A percentile compares a stretch with the other conserved stretches of the same genome.
phyloP scores from a whole-genome alignment of 495 filamentous ascomycete species.

The Saxophila tyrrhenica region DNA sequence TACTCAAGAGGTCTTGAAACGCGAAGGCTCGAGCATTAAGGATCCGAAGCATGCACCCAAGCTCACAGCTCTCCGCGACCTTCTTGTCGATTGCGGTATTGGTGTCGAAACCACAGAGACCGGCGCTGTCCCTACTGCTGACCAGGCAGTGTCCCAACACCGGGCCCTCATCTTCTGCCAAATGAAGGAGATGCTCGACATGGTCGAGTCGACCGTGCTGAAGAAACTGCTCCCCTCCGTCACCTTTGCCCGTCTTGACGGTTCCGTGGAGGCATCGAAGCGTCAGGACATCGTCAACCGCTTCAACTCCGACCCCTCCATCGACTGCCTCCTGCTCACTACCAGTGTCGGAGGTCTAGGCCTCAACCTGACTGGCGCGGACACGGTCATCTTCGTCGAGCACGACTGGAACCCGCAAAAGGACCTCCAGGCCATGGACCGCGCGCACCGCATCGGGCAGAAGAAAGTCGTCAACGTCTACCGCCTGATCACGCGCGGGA shows the following conservation, averaged over 20 bases:
- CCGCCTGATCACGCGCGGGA: slow-evolving; percentile 85
- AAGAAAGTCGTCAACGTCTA: slow-evolving; percentile 99
- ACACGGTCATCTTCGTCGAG: slow-evolving; percentile 98
- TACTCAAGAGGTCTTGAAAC: slow-evolving; percentile 59
- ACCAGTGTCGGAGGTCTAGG: slow-evolving; percentile 91
- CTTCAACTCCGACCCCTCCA: slow-evolving; percentile 94
- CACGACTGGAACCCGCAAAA: slow-evolving; percentile 99
- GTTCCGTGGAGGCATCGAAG: slow-evolving; percentile 74
- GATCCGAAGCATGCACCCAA: slow-evolving; percentile 89
- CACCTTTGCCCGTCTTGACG: slow-evolving; percentile 83
- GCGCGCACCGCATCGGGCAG: slow-evolving; percentile 94
- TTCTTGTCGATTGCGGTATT: slow-evolving; percentile 92
- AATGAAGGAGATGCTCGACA: slow-evolving; percentile 99
- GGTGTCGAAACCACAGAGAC: slow-evolving; percentile 48
- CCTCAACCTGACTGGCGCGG: slow-evolving; percentile 89
- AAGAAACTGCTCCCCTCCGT: slow-evolving; percentile 75
- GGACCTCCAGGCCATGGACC: slow-evolving; percentile 98
- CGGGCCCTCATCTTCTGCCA: slow-evolving; percentile 96
- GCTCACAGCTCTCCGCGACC: slow-evolving; percentile 73
- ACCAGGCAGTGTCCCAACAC: slow-evolving; percentile 81
- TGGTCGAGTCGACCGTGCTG: slow-evolving; percentile 86
- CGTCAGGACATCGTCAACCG: slow-evolving; percentile 96
- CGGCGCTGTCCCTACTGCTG: slow-evolving; percentile 45
- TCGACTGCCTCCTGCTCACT: slow-evolving; percentile 83
- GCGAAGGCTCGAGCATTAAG: slow-evolving; percentile 59